Base-by-base conservation (phyloP, 192 early-diverging fungal species). In the Gonapodya prolifera region DNA sequence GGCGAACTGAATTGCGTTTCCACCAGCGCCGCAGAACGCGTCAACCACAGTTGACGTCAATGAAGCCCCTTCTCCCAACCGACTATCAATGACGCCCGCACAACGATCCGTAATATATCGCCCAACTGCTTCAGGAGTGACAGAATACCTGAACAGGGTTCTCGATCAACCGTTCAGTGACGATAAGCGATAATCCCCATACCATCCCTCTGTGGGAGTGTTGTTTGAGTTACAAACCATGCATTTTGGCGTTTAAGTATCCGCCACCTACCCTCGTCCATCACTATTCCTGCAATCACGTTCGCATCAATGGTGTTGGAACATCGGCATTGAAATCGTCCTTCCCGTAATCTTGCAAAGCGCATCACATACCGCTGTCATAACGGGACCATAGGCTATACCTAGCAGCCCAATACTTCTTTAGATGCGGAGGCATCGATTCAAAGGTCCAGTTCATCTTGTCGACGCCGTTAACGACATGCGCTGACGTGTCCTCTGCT, bases 1-100 rank as follows among this genome's bases (percentile, higher is more conserved):
- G 16, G 71, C 71, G 29, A 73, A 73, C 71, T 73, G 71, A 32
- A 73, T 73, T 32, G 71, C 71, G 71, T 73, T 73, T 8, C 71
- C 71, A 16, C 71, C 71, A 30, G 32, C 31, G 28, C 71, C 71
- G 31, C 71, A 73, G 71, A 73, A 73, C 8, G 71, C 71, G 31
- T 73, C 71, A 18, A 73, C 31, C 18, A 73, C 71, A 2, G 71
- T 73, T 16, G 45, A 8, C 8, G 45, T 16, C 45, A 23, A 61
- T 8, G 45, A 61, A 8, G 45, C 45, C 23, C 45, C 45, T 23
- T 61, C 45, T 61, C 45, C 45, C 45, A 16, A 16, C 8, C 45
- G 45, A 61, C 45, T 61, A 23, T 61, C 45, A 23, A 61, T 23
- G 28, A 73, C 71, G 71, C 28, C 71, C 18, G 28, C 71, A 32